A percentile compares a stretch with the other conserved stretches of the same genome.
Evolutionary conservation across 208 protist species (phyloP).

Genomic region (Trypanosoma cruzi): DNA sequence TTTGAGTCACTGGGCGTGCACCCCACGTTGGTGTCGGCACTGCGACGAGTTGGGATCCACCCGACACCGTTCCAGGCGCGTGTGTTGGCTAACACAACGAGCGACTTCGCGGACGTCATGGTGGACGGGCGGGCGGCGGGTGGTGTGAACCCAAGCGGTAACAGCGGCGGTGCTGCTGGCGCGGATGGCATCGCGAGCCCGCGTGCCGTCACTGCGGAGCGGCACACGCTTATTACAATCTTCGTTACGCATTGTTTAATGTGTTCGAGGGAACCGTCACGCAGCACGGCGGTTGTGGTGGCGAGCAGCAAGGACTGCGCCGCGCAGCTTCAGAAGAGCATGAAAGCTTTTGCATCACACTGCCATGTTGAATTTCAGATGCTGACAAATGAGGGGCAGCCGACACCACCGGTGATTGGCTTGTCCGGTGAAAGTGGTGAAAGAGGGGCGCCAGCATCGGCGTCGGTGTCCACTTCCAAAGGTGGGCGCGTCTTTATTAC

Average conservation of each 20-base stretch:
- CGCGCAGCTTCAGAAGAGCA: slow-evolving; percentile 19
- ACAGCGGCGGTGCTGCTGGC: slow-evolving; percentile 30
- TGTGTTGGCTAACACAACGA: slow-evolving; percentile 51
- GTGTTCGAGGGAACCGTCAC: slow-evolving; percentile 17
- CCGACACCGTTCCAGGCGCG: slow-evolving; percentile 55
- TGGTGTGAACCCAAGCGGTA: slow-evolving; percentile 4
- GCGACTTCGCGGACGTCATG: slow-evolving; percentile 67
- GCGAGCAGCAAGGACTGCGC: slow-evolving; percentile 33
- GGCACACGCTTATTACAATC: slow-evolving; percentile 42
- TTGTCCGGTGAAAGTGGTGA: slow-evolving; percentile 14
- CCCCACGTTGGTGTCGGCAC: slow-evolving; percentile 35
- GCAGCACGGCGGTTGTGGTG: slow-evolving; percentile 34
- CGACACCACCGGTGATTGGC: slow-evolving; percentile 12
- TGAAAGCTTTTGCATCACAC: slow-evolving; percentile 12
- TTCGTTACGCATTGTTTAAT: slow-evolving; percentile 66
- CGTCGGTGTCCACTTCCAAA: neutral
- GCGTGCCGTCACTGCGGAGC: slow-evolving; percentile 36
- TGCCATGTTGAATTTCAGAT: slow-evolving; percentile 17
- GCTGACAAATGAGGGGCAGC: slow-evolving; percentile 13
- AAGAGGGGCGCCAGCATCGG: slow-evolving; percentile 11
- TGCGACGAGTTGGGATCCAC: slow-evolving; percentile 26
- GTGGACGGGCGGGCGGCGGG: slow-evolving; percentile 62
- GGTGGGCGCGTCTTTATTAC: slow-evolving; percentile 24
- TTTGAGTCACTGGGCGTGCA: slow-evolving; percentile 45
- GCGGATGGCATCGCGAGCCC: slow-evolving; percentile 32